These are phyloP conservation scores for Colletotrichum eremochloae DNA, from an alignment of 2,329 filamentous ascomycete species.

Conservation along the genomic window DNA sequence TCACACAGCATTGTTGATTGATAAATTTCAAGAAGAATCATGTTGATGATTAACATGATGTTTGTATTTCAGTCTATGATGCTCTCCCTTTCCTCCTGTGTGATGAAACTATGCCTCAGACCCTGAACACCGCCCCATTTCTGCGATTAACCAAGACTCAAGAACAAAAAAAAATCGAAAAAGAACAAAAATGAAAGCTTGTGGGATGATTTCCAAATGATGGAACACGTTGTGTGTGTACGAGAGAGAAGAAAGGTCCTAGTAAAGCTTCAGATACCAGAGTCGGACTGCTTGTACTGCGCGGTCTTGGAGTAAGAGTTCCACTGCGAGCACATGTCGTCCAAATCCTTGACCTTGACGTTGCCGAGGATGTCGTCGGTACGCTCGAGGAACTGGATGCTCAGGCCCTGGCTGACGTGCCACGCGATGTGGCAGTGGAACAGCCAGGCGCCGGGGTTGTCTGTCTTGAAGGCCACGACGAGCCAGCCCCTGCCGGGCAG, in stretches of 20 bases:
- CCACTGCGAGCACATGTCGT: slow-evolving; percentile 28
- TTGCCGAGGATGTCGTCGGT: slow-evolving; percentile 36
- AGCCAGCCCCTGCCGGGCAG: slow-evolving; percentile 59
- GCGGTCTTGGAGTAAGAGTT: slow-evolving; percentile 22
- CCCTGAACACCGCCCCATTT: slow-evolving; percentile 1
- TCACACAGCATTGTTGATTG: neutral
- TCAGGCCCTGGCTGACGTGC: slow-evolving; percentile 64
- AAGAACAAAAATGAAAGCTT: neutral
- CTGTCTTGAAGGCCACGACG: slow-evolving; percentile 60
- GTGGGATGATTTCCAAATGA: neutral
- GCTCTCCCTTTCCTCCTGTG: slow-evolving; percentile 21
- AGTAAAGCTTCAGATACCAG: slow-evolving; percentile 16
- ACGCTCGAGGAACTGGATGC: slow-evolving; percentile 64
- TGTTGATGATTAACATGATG: neutral
- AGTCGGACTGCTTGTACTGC: slow-evolving; percentile 24
- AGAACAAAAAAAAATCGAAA: neutral
- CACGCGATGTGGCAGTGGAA: slow-evolving; percentile 64
- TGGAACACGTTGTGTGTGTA: no score
- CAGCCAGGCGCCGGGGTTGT: slow-evolving; percentile 64
- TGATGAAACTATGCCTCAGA: slow-evolving; percentile 21
- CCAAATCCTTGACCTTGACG: slow-evolving; percentile 22
- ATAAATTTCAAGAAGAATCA: neutral
- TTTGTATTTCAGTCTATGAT: slow-evolving; percentile 32
- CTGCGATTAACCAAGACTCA: neutral
- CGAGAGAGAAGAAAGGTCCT: no score